Evolutionary conservation across 2,329 filamentous ascomycete species (phyloP).

Genomic region (Neophaeococcomyces mojaviensis): DNA sequence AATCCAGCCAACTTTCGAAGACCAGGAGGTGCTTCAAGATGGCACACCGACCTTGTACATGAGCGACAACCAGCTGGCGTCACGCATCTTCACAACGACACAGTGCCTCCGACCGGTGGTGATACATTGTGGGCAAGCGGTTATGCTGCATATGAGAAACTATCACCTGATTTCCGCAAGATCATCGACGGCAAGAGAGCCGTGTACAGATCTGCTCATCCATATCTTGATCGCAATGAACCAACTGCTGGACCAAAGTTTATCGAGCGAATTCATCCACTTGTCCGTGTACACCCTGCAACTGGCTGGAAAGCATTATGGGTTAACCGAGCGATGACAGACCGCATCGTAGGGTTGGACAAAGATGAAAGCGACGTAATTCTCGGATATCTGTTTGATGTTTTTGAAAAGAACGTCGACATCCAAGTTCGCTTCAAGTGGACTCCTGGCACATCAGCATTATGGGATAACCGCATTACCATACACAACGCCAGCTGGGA

Average conservation of each 20-base stretch:
- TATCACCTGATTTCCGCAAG: slow-evolving; percentile 35
- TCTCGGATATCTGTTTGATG: slow-evolving; percentile 29
- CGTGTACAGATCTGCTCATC: slow-evolving; percentile 34
- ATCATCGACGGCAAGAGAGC: slow-evolving; percentile 27
- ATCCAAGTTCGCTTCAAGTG: slow-evolving; percentile 23
- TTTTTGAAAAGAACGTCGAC: slow-evolving; percentile 27
- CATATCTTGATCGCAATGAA: slow-evolving; percentile 50
- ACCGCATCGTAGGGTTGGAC: slow-evolving; percentile 23
- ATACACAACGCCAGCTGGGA: slow-evolving; percentile 40
- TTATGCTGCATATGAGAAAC: slow-evolving; percentile 48
- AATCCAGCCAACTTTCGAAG: slow-evolving; percentile 59
- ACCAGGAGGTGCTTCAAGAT: slow-evolving; percentile 46
- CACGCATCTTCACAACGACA: slow-evolving; percentile 45
- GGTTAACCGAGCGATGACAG: slow-evolving; percentile 21
- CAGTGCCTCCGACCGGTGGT: slow-evolving; percentile 40
- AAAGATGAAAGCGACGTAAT: slow-evolving; percentile 21
- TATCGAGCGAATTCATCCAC: slow-evolving; percentile 35
- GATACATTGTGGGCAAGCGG: slow-evolving; percentile 47
- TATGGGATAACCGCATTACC: slow-evolving; percentile 31
- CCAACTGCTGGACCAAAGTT: slow-evolving; percentile 42
- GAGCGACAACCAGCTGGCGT: slow-evolving; percentile 49
- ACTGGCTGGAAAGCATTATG: slow-evolving; percentile 25
- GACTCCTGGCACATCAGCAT: slow-evolving; percentile 18
- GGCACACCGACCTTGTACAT: slow-evolving; percentile 50
- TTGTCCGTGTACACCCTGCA: slow-evolving; percentile 47